Base-by-base conservation (phyloP, 257 asterid species). In the Echium plantagineum region DNA sequence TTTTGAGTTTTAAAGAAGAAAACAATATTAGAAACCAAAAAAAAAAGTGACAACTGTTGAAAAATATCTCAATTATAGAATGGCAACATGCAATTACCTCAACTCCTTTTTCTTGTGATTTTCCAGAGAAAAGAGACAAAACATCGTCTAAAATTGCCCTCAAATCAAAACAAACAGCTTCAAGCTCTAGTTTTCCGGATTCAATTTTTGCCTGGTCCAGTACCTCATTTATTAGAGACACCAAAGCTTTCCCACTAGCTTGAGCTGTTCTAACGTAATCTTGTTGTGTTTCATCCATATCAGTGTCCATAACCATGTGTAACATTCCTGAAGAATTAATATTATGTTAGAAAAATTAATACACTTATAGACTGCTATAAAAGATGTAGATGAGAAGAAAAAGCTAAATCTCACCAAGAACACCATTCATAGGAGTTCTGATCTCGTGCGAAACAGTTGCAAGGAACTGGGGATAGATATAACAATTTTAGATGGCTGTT, bases 341-440 rank as follows among this genome's bases (percentile, higher is more conserved):
- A 61, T 62, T 42, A 55, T 53, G 62, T 51, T 9, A n/a, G 54
- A 47, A 59, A 57, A 57, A 21, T 63, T 62, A 47, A 46, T 57
- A 30, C 20, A 5, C 35, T n/a, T 7, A 65, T 55, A 18, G 21
- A 21, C 21, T 52, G 67, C 54, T 20, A 46, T 15, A 13, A 59
- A 58, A n/a, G 46, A 61, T 15, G 55, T 52, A 12, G 15, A 21
- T 9, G 63, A 32, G 70, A 69, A 22, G 26, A 60, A 42, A 32
- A 47, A 49, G 20, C n/a, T 58, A 17, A 66, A 52, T 73, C 97
- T 60, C 59, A 93, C 98, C 98, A 58, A 93, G 86, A 73, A 93
- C 97, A 55, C 99, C 99, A 32, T 86, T 93, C 99, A 93, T 93
- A 12, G 99, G 99, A 72, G 99, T 93, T 78, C 99, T 81, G 89